Evolutionary conservation across 768 basidiomycete species (phyloP).

Genomic region (Amanita rubescens): DNA sequence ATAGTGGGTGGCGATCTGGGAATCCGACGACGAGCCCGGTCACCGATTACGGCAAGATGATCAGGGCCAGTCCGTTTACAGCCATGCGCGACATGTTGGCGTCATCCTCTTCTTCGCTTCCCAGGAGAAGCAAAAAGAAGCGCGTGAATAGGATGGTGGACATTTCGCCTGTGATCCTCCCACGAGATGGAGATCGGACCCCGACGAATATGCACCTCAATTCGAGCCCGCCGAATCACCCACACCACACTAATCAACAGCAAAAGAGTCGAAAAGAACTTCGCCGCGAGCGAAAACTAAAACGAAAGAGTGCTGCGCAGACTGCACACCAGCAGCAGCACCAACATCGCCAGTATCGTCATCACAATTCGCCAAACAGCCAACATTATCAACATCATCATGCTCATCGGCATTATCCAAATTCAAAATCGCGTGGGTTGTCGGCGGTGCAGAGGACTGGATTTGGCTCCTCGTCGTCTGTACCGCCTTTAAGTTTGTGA

Average conservation of each 20-base stretch:
- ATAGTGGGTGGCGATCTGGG: conserved; percentile 30
- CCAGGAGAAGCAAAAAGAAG: conserved; percentile 9
- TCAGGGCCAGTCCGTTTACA: conserved; percentile 50
- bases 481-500: conserved; percentile 24
- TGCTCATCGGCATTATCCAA: conserved; percentile 57
- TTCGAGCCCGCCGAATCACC: conserved; percentile 17
- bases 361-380: conserved; percentile 36
- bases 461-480: conserved; percentile 24
- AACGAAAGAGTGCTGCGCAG: conserved; percentile 48
- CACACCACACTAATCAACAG: conserved; percentile 29
- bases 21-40: conserved; percentile 22
- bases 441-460: conserved; percentile 44
- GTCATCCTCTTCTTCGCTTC: conserved; percentile 4
- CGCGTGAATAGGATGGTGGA: conserved; percentile 25
- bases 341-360: conserved; percentile 23
- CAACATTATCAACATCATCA: conserved; percentile 28
- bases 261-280: conserved; percentile 57
- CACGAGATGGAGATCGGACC: conserved; percentile 49
- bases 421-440: conserved; percentile 51
- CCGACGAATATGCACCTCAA: conserved; percentile 30
- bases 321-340: conserved; percentile 1
- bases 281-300: conserved; percentile 61
- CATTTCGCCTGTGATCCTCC: conserved; percentile 46
- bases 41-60: conserved; percentile 39
- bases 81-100: conserved; percentile 47